Percentiles rank a stretch among this genome's conserved stretches.
These are phyloP conservation scores for Diaporthe sp. DNA, from an alignment of 2,329 filamentous ascomycete genomes.

Conservation along the genomic window DNA sequence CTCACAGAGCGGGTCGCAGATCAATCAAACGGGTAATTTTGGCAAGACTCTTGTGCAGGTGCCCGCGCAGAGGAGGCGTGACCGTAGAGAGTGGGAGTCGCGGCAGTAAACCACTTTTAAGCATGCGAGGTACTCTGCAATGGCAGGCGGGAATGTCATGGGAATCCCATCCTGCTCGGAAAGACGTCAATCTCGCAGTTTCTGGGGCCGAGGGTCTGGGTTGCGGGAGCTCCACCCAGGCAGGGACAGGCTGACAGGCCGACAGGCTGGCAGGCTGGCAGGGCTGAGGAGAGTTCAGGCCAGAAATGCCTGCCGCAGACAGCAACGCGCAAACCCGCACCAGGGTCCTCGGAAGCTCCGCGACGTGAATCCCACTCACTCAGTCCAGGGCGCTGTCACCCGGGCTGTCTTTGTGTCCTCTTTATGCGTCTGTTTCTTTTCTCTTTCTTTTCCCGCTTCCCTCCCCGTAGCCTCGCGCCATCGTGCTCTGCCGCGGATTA, in stretches of 20 bases:
- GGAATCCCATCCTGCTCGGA: background rate
- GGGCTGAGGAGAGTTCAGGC: background rate
- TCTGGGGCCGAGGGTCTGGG: background rate
- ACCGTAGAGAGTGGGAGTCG: background rate
- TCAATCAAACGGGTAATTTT: background rate
- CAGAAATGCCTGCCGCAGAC: conserved; percentile 3
- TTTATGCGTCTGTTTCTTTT: background rate
- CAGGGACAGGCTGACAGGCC: background rate
- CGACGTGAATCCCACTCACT: background rate
- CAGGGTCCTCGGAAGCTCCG: background rate
- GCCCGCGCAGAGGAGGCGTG: background rate
- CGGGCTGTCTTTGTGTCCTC: background rate
- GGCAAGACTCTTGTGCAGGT: background rate
- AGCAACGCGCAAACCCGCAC: background rate
- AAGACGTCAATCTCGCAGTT: background rate
- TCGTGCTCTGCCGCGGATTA: conserved; percentile 10
- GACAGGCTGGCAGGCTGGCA: conserved; percentile 6
- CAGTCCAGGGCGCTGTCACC: background rate
- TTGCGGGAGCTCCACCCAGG: conserved; percentile 16
- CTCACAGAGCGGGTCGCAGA: conserved; percentile 12
- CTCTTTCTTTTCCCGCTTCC: background rate
- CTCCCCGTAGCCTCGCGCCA: background rate
- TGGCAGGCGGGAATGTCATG: conserved; percentile 1
- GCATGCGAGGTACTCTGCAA: conserved; percentile 12
- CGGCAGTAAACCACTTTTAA: background rate